These are phyloP conservation scores for Parafenestella ontariensis DNA, from an alignment of 2,329 filamentous ascomycete genomes.

Conservation along the genomic window DNA sequence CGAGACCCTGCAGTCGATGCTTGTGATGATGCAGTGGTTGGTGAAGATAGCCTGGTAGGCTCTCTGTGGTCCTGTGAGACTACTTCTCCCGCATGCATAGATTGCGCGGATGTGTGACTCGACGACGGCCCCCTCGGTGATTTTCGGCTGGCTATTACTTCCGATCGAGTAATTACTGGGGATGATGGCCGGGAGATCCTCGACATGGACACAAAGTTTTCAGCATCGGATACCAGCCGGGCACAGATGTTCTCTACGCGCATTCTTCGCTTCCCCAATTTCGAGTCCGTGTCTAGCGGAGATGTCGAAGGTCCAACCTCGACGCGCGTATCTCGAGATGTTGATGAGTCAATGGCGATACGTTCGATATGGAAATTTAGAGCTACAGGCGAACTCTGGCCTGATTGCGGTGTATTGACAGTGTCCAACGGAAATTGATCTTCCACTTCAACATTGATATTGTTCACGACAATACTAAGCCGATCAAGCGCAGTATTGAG, in stretches of 20 bases:
- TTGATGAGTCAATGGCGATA: constrained; percentile 71
- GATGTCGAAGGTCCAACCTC: constrained; percentile 23
- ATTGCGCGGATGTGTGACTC: constrained; percentile 15
- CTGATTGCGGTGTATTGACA: constrained; percentile 58
- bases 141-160: constrained; percentile 29
- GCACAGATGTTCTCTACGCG: constrained; percentile 69
- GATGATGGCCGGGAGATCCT: constrained; percentile 66
- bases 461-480: constrained; percentile 69
- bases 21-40: constrained; percentile 3
- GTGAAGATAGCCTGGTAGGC: background rate
- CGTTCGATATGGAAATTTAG: constrained; percentile 70
- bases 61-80: background rate
- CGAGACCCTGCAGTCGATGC: constrained; percentile 2
- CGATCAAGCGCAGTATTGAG: constrained; percentile 77
- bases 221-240: constrained; percentile 71
- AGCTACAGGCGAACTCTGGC: constrained; percentile 62
- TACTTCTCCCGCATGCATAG: constrained; percentile 3
- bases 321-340: constrained; percentile 33
- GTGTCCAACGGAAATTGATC: constrained; percentile 57
- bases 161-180: constrained; percentile 60
- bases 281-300: constrained; percentile 45
- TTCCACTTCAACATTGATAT: constrained; percentile 71
- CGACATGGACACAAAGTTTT: constrained; percentile 67
- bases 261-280: constrained; percentile 70
- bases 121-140: constrained; percentile 24